phyloP scores from a whole-genome alignment of 148 eudicot genomes.

The Amaranthus cruentus region DNA sequence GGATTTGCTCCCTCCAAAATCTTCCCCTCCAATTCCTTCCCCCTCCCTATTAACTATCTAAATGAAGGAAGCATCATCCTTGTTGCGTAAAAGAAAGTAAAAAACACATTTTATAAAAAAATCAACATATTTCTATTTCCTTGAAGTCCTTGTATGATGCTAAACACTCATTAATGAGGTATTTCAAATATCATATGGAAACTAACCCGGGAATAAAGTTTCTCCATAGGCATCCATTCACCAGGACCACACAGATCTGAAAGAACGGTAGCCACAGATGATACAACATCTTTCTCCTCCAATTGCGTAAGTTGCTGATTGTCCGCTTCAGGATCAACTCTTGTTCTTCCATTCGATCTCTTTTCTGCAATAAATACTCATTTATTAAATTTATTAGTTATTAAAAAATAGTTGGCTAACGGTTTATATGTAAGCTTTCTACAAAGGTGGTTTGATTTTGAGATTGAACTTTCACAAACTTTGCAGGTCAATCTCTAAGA shows the following conservation, averaged over 20 bases:
- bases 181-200: neutral
- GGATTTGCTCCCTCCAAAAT: no score
- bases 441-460: no score
- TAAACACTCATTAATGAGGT: neutral
- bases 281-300: constrained; percentile 85
- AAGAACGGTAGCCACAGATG: constrained; percentile 75
- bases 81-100: neutral
- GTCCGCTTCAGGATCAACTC: constrained; percentile 72
- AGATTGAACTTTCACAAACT: no score
- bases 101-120: neutral
- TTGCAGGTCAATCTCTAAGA: no score
- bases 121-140: neutral
- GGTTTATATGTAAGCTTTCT: no score
- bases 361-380: constrained; percentile 40
- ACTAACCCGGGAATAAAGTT: constrained; percentile 79
- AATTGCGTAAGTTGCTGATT: constrained; percentile 65
- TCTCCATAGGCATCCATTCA: constrained; percentile 98
- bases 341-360: constrained; percentile 64
- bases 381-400: no score
- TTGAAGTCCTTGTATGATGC: neutral
- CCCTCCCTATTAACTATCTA: no score
- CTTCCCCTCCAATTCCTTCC: no score
- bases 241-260: constrained; percentile 92
- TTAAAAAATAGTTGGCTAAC: no score
- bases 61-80: no score